Base-by-base conservation (phyloP, 1,284 basidiomycete species). In the Puccinia novopanici region DNA sequence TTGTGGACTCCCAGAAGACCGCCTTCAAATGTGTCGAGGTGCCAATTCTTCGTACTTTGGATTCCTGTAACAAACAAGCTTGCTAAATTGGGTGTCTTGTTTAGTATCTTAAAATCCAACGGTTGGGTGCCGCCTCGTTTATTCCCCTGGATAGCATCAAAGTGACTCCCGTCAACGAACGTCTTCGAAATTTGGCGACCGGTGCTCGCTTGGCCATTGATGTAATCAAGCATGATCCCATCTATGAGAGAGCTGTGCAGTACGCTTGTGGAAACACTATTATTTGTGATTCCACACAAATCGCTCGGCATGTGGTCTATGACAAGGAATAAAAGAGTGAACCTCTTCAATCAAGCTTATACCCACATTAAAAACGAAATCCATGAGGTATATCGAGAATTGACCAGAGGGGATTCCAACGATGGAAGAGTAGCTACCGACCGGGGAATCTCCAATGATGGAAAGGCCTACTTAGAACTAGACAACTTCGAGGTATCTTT, bases 1-100 rank as follows among this genome's bases (percentile, higher is more conserved):
- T 99, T 2, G 95, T 99, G 0, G 95, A 98, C 84, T 91, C 94
- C 83, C 95, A 99, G 87, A 94, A 93, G 87, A 95, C 93, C 0
- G 97, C 94, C 1, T 97, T 98, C 82, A 94, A 96, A 84, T 99
- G 97, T 86, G 98, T 99, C 84, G 93, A 96, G 88, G 93, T 92
- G 82, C 55, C 87, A 84, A 19, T 30, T 30, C 55, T 30, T 61
- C 17, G 22, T 48, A n/a, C 13, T n/a, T 65, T 42, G 19, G 50
- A 63, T 13, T 59, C 50, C 65, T 13, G 34, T n/a, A 63, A 42
- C 40, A 24, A 10, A 24, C 42, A 22, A 42, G 40, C 30, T 61
- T 55, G 30, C 76, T 54, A n/a, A 71, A 15, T 78, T 34, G n/a
- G 1, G n/a, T 15, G 30, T 27, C 50, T 30, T 54, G 76, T 65